Conservation (phyloP, 2,329 filamentous ascomycete species). For the Xylaria multiplex region DNA sequence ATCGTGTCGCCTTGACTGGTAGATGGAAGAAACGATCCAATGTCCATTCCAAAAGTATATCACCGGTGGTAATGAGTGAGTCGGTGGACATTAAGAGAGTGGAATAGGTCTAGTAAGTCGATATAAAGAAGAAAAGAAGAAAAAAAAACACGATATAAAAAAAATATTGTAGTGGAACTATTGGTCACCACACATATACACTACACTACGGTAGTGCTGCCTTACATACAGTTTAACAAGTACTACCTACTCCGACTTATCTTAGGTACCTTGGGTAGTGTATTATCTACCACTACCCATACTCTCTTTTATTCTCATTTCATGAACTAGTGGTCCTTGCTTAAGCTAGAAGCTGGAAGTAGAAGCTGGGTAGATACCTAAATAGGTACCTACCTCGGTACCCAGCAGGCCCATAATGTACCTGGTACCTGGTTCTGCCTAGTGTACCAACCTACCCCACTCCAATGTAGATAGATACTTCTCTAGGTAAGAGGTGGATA, state of each 20-base stretch:
- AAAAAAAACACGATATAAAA: too few species aligned
- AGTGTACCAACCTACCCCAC: slow-evolving; percentile 8
- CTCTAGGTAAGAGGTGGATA: background rate
- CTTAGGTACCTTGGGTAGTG: background rate
- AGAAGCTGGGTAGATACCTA: background rate
- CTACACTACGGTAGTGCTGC: background rate
- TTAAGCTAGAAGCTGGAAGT: slow-evolving; percentile 13
- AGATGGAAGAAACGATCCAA: background rate
- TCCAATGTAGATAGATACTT: background rate
- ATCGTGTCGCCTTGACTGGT: slow-evolving; percentile 26
- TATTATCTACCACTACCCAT: background rate
- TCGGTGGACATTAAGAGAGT: background rate
- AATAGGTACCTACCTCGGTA: background rate
- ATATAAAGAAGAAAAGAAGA: too few species aligned
- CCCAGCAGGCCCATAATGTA: background rate
- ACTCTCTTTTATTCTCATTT: too few species aligned
- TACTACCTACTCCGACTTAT: too few species aligned
- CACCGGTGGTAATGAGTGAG: background rate
- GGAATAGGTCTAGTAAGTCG: too few species aligned
- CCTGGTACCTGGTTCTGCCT: background rate
- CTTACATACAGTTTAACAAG: too few species aligned
- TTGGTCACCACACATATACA: too few species aligned
- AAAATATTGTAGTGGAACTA: too few species aligned
- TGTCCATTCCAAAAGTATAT: background rate
- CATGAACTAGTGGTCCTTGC: slow-evolving; percentile 30